phyloP scores from a whole-genome alignment of 345 rosid genomes.

The Citrus sp. region DNA sequence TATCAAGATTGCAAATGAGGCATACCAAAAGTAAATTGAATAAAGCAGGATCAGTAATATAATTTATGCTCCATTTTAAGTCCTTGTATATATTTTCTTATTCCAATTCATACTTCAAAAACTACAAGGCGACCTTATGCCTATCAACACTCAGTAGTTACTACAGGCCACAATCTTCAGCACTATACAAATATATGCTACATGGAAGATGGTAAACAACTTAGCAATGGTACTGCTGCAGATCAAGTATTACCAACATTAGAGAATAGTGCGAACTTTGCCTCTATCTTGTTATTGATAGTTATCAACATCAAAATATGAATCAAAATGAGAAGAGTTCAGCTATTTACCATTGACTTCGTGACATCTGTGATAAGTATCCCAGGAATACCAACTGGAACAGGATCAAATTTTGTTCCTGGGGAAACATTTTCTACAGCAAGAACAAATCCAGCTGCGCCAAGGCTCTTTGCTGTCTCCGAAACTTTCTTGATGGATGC shows the following conservation, averaged over 20 bases:
- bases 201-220: neutral
- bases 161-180: neutral
- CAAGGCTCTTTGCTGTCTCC: conserved; percentile 88
- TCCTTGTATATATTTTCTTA: neutral
- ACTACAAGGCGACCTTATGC: neutral
- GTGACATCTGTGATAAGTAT: conserved; percentile 77
- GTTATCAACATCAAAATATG: neutral
- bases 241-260: neutral
- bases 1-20: neutral
- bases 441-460: conserved; percentile 95
- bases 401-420: conserved; percentile 95
- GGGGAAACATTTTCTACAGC: conserved; percentile 97
- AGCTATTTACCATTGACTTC: conserved; percentile 70
- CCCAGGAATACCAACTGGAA: conserved; percentile 83
- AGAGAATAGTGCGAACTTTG: neutral
- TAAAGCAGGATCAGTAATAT: neutral
- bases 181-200: neutral
- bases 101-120: neutral
- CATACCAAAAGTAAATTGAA: neutral
- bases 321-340: neutral
- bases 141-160: neutral
- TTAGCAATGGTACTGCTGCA: neutral
- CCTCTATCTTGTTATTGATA: neutral
- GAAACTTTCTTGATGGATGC: conserved; percentile 95
- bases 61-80: neutral